phyloP scores from a whole-genome alignment of 441 rosid genomes.

The Erysimum pusillum region DNA sequence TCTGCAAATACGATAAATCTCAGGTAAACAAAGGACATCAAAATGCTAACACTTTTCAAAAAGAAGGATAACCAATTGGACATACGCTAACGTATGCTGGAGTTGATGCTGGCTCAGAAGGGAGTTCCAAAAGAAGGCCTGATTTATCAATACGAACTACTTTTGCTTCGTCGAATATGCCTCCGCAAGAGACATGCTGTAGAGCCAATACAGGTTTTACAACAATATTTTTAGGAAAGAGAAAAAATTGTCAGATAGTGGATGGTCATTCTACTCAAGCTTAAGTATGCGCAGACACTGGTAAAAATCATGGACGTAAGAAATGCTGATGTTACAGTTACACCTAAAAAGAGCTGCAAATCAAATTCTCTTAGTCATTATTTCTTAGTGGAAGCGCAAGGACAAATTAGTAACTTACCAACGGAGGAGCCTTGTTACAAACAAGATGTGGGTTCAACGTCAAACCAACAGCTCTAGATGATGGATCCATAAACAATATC shows the following conservation, averaged over 20 bases:
- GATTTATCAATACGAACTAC: slow-evolving; percentile 86
- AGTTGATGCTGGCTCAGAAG: slow-evolving; percentile 68
- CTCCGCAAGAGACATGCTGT: slow-evolving; percentile 83
- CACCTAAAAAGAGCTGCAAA: slow-evolving; percentile 17
- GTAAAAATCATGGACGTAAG: slow-evolving; percentile 4
- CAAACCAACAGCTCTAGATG: slow-evolving; percentile 96
- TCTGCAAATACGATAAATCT: slow-evolving; percentile 51
- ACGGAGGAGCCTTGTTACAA: slow-evolving; percentile 77
- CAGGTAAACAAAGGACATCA: slow-evolving; percentile 41
- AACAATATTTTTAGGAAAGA: background rate
- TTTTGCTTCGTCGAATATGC: slow-evolving; percentile 83
- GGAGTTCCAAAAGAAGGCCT: slow-evolving; percentile 94
- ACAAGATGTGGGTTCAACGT: slow-evolving; percentile 89
- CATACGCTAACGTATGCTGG: slow-evolving; percentile 92
- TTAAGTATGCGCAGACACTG: slow-evolving; percentile 1
- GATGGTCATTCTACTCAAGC: slow-evolving; percentile 22
- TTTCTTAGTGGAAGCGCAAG: slow-evolving; percentile 11
- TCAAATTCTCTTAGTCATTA: slow-evolving; percentile 8
- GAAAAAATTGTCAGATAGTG: slow-evolving; percentile 7
- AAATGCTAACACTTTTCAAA: slow-evolving; percentile 18
- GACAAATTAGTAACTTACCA: slow-evolving; percentile 59
- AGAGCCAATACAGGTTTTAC: slow-evolving; percentile 41
- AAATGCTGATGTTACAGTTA: slow-evolving; percentile 5
- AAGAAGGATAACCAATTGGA: slow-evolving; percentile 37
- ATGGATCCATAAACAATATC: slow-evolving; percentile 90